Percentiles rank a stretch among this genome's conserved stretches.
Evolutionary conservation across 352 stramenopile genomes (phyloP).

Genomic region (Pythium periplocum): DNA sequence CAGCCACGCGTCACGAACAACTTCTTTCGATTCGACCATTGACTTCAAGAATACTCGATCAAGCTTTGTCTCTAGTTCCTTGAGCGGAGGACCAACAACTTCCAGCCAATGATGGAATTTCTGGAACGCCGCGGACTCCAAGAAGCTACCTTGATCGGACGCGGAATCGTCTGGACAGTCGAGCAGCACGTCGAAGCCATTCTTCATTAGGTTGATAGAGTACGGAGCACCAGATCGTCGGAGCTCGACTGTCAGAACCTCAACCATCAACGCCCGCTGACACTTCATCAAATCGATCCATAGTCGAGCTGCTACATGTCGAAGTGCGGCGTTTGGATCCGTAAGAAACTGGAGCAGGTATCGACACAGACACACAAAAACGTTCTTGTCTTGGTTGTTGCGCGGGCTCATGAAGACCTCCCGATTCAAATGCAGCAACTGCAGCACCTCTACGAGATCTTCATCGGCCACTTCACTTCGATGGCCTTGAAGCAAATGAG

Average conservation of each 20-base stretch:
- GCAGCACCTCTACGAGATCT: slow-evolving; percentile 45
- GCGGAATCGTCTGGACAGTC: slow-evolving; percentile 17
- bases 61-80: slow-evolving; percentile 56
- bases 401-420: slow-evolving; percentile 50
- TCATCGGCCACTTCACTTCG: slow-evolving; percentile 40
- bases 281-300: slow-evolving; percentile 70
- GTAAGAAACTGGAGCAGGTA: slow-evolving; percentile 52
- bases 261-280: slow-evolving; percentile 40
- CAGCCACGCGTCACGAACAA: slow-evolving; percentile 45
- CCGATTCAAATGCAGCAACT: slow-evolving; percentile 51
- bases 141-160: slow-evolving; percentile 3
- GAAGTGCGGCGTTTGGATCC: slow-evolving; percentile 27
- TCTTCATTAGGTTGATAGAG: slow-evolving; percentile 77
- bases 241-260: slow-evolving; percentile 64
- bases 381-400: slow-evolving; percentile 51
- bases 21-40: slow-evolving; percentile 47
- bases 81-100: slow-evolving; percentile 57
- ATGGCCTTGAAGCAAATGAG: slow-evolving; percentile 57
- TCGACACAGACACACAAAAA: slow-evolving; percentile 59
- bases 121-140: slow-evolving; percentile 22
- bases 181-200: slow-evolving; percentile 60
- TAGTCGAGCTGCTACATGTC: slow-evolving; percentile 44
- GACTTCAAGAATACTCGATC: slow-evolving; percentile 55
- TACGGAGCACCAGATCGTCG: slow-evolving; percentile 42
- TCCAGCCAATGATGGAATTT: slow-evolving; percentile 65